phyloP scores from a whole-genome alignment of 1,139 yeast genomes.

The Meyerozyma athensensis region DNA sequence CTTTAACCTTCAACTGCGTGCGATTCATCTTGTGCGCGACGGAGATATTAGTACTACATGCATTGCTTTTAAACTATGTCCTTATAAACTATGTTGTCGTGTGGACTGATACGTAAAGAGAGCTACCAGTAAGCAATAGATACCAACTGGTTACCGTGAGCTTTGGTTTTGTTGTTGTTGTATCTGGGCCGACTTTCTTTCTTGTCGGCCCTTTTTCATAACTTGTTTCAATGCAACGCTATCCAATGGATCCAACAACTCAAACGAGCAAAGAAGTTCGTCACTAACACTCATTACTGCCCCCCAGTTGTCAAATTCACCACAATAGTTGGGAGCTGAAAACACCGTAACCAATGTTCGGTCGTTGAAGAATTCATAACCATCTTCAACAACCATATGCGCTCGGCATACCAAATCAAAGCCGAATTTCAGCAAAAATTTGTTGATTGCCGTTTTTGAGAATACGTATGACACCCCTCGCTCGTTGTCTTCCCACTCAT shows the following conservation, averaged over 20 bases:
- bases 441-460: slow-evolving; percentile 87
- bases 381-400: slow-evolving; percentile 98
- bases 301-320: slow-evolving; percentile 98
- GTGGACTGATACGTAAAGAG: too few relatives aligned
- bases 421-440: slow-evolving; percentile 80
- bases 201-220: slow-evolving; percentile 82
- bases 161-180: slow-evolving; percentile 16
- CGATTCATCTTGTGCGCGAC: slow-evolving; percentile 26
- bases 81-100: slow-evolving; percentile 4
- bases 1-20: too few relatives aligned
- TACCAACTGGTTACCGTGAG: neutral
- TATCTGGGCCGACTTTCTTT: slow-evolving; percentile 55
- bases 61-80: slow-evolving; percentile 5
- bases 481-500: slow-evolving; percentile 98
- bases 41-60: slow-evolving; percentile 12
- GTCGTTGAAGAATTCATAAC: slow-evolving; percentile 94
- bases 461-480: slow-evolving; percentile 97
- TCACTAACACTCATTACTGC: slow-evolving; percentile 97
- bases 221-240: slow-evolving; percentile 90
- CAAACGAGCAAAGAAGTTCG: slow-evolving; percentile 87
- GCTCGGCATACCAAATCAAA: slow-evolving; percentile 96
- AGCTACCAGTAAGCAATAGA: too few relatives aligned
- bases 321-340: slow-evolving; percentile 96
- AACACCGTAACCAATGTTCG: slow-evolving; percentile 91
- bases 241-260: slow-evolving; percentile 88